Evolutionary conservation across 352 stramenopile genomes (phyloP).

Genomic region (Globisporangium paroecandrum): DNA sequence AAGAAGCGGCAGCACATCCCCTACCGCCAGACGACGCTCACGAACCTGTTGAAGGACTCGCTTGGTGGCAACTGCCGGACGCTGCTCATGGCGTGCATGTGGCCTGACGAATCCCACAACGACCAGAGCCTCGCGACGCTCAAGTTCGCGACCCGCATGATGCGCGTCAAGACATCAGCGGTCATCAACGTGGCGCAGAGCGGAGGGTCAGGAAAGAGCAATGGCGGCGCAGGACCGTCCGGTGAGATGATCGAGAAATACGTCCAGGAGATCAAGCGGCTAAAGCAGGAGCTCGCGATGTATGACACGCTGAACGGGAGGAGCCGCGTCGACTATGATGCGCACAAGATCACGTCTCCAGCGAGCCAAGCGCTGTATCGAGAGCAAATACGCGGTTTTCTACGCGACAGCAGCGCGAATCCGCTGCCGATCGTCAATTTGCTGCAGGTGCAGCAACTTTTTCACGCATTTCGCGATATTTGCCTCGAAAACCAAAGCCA

Average conservation of each 20-base stretch:
- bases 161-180: slow-evolving; percentile 77
- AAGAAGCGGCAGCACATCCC: slow-evolving; percentile 89
- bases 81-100: slow-evolving; percentile 85
- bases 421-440: slow-evolving; percentile 40
- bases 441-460: slow-evolving; percentile 41
- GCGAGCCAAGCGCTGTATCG: slow-evolving; percentile 19
- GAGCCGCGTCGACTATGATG: slow-evolving; percentile 31
- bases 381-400: slow-evolving; percentile 28
- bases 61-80: slow-evolving; percentile 80
- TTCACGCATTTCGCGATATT: slow-evolving; percentile 40
- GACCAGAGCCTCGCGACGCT: slow-evolving; percentile 89
- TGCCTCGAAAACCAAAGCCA: slow-evolving; percentile 27
- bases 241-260: slow-evolving; percentile 27
- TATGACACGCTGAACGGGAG: slow-evolving; percentile 57
- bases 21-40: slow-evolving; percentile 93
- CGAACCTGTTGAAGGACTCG: slow-evolving; percentile 88
- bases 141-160: slow-evolving; percentile 89
- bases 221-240: slow-evolving; percentile 18
- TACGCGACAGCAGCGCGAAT: slow-evolving; percentile 27
- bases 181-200: slow-evolving; percentile 54
- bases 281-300: slow-evolving; percentile 58
- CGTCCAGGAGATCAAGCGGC: slow-evolving; percentile 42
- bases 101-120: slow-evolving; percentile 65
- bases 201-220: slow-evolving; percentile 2
- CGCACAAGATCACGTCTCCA: slow-evolving; percentile 17